Evolutionary conservation across 2,329 filamentous ascomycete species (phyloP).

Genomic region (Juglanconis oblonga): DNA sequence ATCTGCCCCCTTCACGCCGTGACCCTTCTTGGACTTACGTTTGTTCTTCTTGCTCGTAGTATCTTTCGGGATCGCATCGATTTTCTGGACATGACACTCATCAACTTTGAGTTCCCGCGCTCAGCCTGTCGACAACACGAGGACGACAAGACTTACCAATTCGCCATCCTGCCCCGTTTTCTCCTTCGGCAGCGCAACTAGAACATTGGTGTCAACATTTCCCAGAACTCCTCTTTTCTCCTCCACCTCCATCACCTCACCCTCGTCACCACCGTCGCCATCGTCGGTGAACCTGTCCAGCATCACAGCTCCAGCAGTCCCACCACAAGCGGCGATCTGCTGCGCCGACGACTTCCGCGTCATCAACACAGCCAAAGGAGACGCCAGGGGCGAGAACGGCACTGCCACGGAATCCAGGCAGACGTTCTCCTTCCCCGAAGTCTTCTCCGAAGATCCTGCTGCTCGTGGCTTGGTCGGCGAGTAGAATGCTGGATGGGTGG

Average conservation of each 20-base stretch:
- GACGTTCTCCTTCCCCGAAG: constrained; percentile 11
- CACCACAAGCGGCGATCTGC: background rate
- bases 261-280: background rate
- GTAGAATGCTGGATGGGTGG: constrained; percentile 13
- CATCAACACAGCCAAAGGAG: background rate
- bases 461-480: background rate
- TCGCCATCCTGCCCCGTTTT: background rate
- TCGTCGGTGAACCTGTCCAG: constrained; percentile 12
- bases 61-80: background rate
- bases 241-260: background rate
- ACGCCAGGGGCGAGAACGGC: constrained; percentile 8
- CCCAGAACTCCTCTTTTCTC: background rate
- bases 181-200: constrained; percentile 9
- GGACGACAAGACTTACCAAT: background rate
- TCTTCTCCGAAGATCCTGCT: background rate
- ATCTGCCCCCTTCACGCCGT: background rate
- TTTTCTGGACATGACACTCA: background rate
- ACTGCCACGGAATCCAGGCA: constrained; percentile 15
- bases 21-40: constrained; percentile 13
- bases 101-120: background rate
- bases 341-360: background rate
- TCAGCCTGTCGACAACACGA: background rate
- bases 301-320: constrained; percentile 7
- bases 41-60: constrained; percentile 14
- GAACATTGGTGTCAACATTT: constrained; percentile 16